Conservation (phyloP, 192 early-diverging fungal genomes). For the Entomortierella beljakovae region DNA sequence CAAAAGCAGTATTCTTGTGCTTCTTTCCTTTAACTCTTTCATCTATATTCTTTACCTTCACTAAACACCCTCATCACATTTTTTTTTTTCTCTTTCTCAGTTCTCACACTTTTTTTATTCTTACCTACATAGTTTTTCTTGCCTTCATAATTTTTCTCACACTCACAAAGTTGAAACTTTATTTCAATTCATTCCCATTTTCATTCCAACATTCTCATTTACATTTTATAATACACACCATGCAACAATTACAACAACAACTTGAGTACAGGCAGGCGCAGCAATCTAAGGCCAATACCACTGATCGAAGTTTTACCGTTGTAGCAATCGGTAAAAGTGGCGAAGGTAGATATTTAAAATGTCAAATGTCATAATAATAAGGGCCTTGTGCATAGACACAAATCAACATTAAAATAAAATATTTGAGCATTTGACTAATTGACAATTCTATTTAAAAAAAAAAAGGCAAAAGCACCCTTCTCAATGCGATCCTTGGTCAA, state of each 20-base stretch:
- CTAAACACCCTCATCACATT: too few species aligned
- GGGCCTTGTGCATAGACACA: background rate
- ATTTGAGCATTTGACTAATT: background rate
- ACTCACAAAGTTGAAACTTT: too few species aligned
- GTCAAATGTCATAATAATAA: background rate
- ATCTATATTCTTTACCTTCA: too few species aligned
- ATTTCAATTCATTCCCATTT: background rate
- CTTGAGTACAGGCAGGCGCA: slow-evolving; percentile 12
- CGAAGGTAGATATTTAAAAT: slow-evolving; percentile 29
- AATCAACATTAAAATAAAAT: background rate
- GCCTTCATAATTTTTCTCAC: background rate
- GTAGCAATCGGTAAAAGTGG: slow-evolving; percentile 48
- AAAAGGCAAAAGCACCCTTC: slow-evolving; percentile 59
- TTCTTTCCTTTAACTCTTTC: too few species aligned
- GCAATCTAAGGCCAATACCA: background rate
- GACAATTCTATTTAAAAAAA: too few species aligned
- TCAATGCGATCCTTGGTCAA: slow-evolving; percentile 57
- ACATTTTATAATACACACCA: background rate
- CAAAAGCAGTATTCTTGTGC: too few species aligned
- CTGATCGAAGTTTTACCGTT: slow-evolving; percentile 39
- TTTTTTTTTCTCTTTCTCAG: slow-evolving; percentile 1
- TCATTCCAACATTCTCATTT: background rate
- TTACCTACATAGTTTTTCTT: background rate
- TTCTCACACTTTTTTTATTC: background rate
- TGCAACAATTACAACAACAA: slow-evolving; percentile 15